Percentiles rank a stretch among this genome's conserved stretches.
Evolutionary conservation across 1,284 basidiomycete genomes (phyloP).

Genomic region (Rhodotorula sp.): DNA sequence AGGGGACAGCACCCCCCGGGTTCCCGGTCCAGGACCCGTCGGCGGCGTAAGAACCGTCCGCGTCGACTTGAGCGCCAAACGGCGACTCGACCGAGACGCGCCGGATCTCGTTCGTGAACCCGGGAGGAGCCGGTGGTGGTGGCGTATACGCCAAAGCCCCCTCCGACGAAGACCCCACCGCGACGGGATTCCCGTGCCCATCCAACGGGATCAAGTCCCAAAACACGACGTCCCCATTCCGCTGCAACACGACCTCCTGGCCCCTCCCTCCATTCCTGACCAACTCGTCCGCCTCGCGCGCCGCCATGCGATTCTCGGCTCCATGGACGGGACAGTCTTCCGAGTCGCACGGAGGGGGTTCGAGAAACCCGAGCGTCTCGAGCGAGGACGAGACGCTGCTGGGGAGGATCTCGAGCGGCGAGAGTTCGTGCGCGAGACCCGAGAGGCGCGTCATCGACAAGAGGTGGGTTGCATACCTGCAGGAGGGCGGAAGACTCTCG

Average conservation of each 20-base stretch:
- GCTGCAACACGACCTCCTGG: constrained; percentile 2
- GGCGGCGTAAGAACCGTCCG: neutral
- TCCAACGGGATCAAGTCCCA: neutral
- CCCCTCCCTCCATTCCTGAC: neutral
- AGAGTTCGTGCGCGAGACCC: constrained; percentile 35
- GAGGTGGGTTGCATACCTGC: constrained; percentile 34
- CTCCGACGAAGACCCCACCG: neutral
- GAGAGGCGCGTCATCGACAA: constrained; percentile 31
- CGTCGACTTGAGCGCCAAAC: neutral
- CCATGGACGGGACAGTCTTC: neutral
- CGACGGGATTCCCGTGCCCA: neutral
- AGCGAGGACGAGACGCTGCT: constrained; percentile 14
- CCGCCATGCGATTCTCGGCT: neutral
- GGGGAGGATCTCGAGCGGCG: constrained; percentile 29
- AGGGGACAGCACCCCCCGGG: neutral
- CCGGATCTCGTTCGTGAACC: constrained; percentile 16
- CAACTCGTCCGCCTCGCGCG: neutral
- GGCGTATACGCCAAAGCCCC: too few relatives aligned
- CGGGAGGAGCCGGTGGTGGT: neutral
- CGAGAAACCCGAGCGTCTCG: constrained; percentile 15
- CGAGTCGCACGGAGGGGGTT: constrained; percentile 7
- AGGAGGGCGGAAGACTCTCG: too few relatives aligned
- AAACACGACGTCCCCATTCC: constrained; percentile 21
- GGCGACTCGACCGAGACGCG: constrained; percentile 10
- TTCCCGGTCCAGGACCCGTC: neutral